These are phyloP conservation scores for Aspergillus novoparasiticus DNA, from an alignment of 2,329 filamentous ascomycete species.

Conservation along the genomic window DNA sequence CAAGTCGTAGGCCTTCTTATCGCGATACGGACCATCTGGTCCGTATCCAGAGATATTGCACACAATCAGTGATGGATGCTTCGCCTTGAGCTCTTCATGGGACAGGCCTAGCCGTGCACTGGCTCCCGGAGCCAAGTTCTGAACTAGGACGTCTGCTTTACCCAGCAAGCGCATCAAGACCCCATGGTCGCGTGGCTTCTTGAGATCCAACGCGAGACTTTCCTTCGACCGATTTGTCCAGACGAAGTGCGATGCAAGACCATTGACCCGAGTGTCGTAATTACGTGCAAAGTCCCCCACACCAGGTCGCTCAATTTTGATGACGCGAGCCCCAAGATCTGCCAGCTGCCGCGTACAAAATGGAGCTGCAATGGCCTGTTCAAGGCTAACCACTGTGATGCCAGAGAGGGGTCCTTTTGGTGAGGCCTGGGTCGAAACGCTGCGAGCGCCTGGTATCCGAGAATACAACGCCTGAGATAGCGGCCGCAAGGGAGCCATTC, in stretches of 20 bases:
- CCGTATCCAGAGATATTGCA: slow-evolving; percentile 60
- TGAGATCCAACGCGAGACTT: slow-evolving; percentile 55
- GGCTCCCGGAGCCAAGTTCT: slow-evolving; percentile 57
- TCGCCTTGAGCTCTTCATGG: slow-evolving; percentile 45
- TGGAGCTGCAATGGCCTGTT: slow-evolving; percentile 58
- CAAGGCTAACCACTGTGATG: slow-evolving; percentile 55
- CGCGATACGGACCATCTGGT: slow-evolving; percentile 52
- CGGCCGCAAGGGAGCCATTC: background rate
- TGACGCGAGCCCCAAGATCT: slow-evolving; percentile 57
- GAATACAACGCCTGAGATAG: background rate
- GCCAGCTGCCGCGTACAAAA: slow-evolving; percentile 59
- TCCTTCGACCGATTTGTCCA: slow-evolving; percentile 60
- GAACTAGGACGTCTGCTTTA: slow-evolving; percentile 55
- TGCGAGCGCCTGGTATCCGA: background rate
- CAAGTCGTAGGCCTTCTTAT: slow-evolving; percentile 60
- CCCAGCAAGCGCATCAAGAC: slow-evolving; percentile 48
- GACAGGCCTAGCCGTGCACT: slow-evolving; percentile 52
- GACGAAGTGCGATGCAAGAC: slow-evolving; percentile 57
- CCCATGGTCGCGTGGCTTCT: slow-evolving; percentile 46
- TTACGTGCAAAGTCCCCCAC: slow-evolving; percentile 57
- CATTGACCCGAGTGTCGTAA: slow-evolving; percentile 55
- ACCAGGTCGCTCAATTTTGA: slow-evolving; percentile 57
- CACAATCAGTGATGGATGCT: slow-evolving; percentile 53
- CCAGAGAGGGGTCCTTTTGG: slow-evolving; percentile 41
- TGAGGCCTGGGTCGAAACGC: slow-evolving; percentile 9